Conservation (phyloP, 208 protist genomes). For the Borovskyia barvae region DNA sequence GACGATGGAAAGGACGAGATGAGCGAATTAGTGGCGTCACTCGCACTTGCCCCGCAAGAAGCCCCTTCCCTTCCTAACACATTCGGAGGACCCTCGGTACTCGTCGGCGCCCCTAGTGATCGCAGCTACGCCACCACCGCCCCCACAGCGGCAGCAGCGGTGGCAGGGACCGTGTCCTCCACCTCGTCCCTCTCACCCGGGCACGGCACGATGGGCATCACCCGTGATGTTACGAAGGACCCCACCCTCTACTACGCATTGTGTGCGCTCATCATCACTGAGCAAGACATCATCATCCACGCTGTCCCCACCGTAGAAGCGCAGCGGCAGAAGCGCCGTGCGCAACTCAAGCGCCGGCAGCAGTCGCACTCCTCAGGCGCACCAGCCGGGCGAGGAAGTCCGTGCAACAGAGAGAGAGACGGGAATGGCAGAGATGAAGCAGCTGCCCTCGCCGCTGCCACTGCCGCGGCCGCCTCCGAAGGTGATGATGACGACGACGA, state of each 20-base stretch:
- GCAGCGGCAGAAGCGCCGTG: constrained; percentile 4
- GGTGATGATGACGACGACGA: not conserved
- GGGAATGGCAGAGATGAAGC: not conserved
- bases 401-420: too few species aligned
- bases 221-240: constrained; percentile 12
- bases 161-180: not conserved
- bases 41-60: too few species aligned
- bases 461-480: not conserved
- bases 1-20: not conserved
- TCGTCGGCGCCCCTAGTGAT: too few species aligned
- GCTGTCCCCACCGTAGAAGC: constrained; percentile 21
- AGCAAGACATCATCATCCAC: constrained; percentile 29
- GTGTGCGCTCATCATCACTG: constrained; percentile 32
- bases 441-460: not conserved
- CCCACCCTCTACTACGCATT: constrained; percentile 30
- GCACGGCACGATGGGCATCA: not conserved
- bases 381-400: not conserved
- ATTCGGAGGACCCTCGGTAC: too few species aligned
- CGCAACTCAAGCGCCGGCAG: not conserved
- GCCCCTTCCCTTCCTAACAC: too few species aligned
- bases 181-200: not conserved
- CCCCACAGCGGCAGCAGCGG: not conserved
- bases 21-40: not conserved
- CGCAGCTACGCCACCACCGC: too few species aligned
- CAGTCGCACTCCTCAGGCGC: not conserved